These are phyloP conservation scores for Pestalotiopsis sp. DNA, from an alignment of 2,329 filamentous ascomycete species.

Conservation along the genomic window DNA sequence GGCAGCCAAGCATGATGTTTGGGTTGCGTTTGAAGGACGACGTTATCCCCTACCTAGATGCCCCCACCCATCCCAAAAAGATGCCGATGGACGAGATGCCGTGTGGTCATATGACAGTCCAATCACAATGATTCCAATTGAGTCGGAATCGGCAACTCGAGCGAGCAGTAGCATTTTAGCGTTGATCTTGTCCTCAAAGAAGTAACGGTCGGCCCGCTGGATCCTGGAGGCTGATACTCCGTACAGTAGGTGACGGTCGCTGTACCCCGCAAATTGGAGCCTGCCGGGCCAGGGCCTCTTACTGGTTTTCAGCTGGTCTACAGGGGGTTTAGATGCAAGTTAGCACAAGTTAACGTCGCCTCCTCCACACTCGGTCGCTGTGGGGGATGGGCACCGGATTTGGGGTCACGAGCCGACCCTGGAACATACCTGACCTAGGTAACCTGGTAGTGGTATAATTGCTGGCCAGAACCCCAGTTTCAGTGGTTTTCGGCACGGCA, in stretches of 20 bases:
- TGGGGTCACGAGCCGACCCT: constrained; percentile 1
- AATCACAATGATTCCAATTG: constrained; percentile 4
- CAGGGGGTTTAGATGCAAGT: neutral
- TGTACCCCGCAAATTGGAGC: neutral
- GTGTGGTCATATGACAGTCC: neutral
- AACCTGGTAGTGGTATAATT: neutral
- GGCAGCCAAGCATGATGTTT: neutral
- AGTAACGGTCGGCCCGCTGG: neutral
- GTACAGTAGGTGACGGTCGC: neutral
- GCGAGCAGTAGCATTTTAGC: neutral
- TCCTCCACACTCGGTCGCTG: constrained; percentile 2
- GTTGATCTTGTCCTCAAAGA: neutral
- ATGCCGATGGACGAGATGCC: neutral
- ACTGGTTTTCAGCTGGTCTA: neutral
- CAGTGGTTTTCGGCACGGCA: constrained; percentile 5
- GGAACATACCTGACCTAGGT: neutral
- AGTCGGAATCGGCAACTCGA: constrained; percentile 8
- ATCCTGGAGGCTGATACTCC: neutral
- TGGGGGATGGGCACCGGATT: neutral
- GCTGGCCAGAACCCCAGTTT: neutral
- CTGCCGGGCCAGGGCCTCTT: neutral
- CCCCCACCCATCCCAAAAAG: neutral
- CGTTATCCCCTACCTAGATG: neutral
- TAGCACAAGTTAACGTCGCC: neutral
- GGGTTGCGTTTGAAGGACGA: neutral